Evolutionary conservation across 2,329 filamentous ascomycete species (phyloP).

Genomic region (Sphaceloma murrayae): DNA sequence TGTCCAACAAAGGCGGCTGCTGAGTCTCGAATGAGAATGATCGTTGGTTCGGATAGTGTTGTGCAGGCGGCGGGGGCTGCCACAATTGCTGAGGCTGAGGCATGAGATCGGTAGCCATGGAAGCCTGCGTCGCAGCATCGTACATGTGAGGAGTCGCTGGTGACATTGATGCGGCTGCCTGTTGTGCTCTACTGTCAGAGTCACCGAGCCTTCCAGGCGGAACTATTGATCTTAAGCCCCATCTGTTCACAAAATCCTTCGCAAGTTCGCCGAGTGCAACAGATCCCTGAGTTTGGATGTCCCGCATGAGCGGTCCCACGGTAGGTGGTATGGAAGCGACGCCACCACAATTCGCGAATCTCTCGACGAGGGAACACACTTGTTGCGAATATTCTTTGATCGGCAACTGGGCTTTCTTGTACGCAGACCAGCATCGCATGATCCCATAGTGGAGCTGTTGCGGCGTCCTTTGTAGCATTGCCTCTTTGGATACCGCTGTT

Average conservation of each 20-base stretch:
- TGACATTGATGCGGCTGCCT: background rate
- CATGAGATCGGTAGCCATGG: too few relatives aligned
- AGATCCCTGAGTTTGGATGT: background rate
- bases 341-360: background rate
- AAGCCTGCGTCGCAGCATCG: background rate
- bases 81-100: background rate
- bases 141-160: background rate
- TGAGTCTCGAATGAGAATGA: background rate
- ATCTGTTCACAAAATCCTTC: background rate
- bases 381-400: background rate
- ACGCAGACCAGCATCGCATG: background rate
- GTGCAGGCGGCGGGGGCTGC: background rate
- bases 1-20: background rate
- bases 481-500: background rate
- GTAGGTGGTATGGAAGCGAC: constrained; percentile 5
- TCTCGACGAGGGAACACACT: background rate
- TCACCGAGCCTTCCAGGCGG: background rate
- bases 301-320: background rate
- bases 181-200: background rate
- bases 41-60: background rate
- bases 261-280: background rate
- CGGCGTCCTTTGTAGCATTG: background rate
- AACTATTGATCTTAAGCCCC: background rate
- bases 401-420: background rate
- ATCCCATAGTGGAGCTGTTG: constrained; percentile 8